Evolutionary conservation across 164 flowering plant genomes (phyloP).

Genomic region (Santalum album): DNA sequence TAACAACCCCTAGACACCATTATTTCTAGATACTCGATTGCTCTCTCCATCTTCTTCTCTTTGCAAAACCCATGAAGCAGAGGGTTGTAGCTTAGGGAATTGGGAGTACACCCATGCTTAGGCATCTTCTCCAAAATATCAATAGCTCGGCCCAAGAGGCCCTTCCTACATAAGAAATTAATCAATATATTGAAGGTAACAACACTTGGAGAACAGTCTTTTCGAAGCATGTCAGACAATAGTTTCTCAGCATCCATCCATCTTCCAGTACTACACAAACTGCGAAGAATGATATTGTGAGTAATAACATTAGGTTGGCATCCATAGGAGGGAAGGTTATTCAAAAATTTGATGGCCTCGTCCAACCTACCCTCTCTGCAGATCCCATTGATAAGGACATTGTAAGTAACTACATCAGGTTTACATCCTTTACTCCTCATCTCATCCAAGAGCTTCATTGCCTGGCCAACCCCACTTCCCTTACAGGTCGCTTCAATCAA

Average conservation of each 20-base stretch:
- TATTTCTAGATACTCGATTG: constrained; percentile 60
- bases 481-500: constrained; percentile 85
- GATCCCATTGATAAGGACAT: constrained; percentile 81
- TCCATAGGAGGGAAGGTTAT: constrained; percentile 54
- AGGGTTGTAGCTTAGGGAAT: constrained; percentile 80
- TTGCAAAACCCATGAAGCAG: constrained; percentile 82
- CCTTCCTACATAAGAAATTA: constrained; percentile 68
- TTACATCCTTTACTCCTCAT: constrained; percentile 76
- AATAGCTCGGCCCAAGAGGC: constrained; percentile 68
- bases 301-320: constrained; percentile 85
- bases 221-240: constrained; percentile 59
- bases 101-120: constrained; percentile 70
- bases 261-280: constrained; percentile 79
- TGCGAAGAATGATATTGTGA: constrained; percentile 70
- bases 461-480: constrained; percentile 73
- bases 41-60: constrained; percentile 86
- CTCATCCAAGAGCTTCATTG: constrained; percentile 85
- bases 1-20: constrained; percentile 82
- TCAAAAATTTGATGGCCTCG: constrained; percentile 70
- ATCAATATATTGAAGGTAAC: constrained; percentile 87
- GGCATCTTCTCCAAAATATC: constrained; percentile 85
- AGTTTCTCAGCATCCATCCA: constrained; percentile 89
- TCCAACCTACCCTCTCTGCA: constrained; percentile 82
- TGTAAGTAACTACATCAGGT: constrained; percentile 85
- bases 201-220: constrained; percentile 75